Percentiles rank a stretch among this genome's conserved stretches.
Conservation (phyloP, 2,329 filamentous ascomycete genomes). For the Diaporthe sp. region DNA sequence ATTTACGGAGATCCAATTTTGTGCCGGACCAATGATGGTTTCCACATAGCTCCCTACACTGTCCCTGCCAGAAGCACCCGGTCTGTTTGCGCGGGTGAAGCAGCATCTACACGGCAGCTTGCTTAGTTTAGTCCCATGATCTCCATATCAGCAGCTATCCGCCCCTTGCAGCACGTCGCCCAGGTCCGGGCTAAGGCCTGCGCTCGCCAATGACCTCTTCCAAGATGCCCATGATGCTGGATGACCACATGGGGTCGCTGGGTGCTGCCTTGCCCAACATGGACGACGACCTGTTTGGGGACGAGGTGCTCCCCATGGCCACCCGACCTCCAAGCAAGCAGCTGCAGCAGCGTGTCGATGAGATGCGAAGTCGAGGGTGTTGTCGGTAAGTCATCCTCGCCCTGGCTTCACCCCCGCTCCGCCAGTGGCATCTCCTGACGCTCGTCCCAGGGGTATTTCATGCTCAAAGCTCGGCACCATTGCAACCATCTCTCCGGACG, state of each 20-base stretch:
- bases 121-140: not conserved
- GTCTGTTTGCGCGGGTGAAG: not conserved
- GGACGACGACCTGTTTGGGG: slow-evolving; percentile 66
- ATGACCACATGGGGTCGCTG: slow-evolving; percentile 64
- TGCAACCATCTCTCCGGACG: slow-evolving; percentile 81
- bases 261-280: slow-evolving; percentile 73
- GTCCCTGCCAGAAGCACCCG: not conserved
- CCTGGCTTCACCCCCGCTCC: not conserved
- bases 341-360: slow-evolving; percentile 78
- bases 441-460: slow-evolving; percentile 72
- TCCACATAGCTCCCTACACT: not conserved
- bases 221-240: slow-evolving; percentile 64
- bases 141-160: not conserved
- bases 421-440: slow-evolving; percentile 36
- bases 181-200: not conserved
- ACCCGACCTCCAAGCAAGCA: slow-evolving; percentile 71
- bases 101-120: not conserved
- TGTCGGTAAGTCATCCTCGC: slow-evolving; percentile 73
- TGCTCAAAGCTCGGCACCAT: slow-evolving; percentile 93
- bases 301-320: slow-evolving; percentile 46
- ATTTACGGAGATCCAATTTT: not conserved
- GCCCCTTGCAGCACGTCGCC: not conserved
- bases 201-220: slow-evolving; percentile 42
- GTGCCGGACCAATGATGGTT: slow-evolving; percentile 1
- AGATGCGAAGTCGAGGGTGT: slow-evolving; percentile 79